Percentiles rank a stretch among this genome's conserved stretches.
Evolutionary conservation across 2,329 filamentous ascomycete genomes (phyloP).

Genomic region (Cadophora sp.): DNA sequence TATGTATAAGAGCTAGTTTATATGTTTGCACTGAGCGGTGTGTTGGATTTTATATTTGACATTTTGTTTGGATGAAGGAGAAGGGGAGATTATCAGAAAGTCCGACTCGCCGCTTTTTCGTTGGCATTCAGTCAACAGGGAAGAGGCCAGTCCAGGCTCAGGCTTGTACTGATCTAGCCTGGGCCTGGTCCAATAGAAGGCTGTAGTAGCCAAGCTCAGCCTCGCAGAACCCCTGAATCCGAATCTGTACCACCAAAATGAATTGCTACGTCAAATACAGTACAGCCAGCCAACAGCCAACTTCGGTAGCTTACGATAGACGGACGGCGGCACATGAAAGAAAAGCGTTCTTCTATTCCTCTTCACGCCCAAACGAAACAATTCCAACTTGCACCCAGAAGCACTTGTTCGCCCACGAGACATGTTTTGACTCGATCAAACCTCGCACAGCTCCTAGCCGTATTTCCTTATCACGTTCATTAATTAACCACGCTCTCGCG

Average conservation of each 20-base stretch:
- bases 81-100: slow-evolving; percentile 4
- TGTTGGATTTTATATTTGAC: too few species aligned
- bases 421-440: not conserved
- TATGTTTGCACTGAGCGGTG: not conserved
- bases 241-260: too few species aligned
- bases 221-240: not conserved
- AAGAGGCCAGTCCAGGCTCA: too few species aligned
- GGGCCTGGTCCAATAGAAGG: not conserved
- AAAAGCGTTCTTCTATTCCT: not conserved
- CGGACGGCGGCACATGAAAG: not conserved
- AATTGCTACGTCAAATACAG: too few species aligned
- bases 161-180: not conserved
- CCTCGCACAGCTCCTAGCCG: not conserved
- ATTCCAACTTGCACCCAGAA: not conserved
- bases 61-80: too few species aligned
- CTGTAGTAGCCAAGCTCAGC: not conserved
- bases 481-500: not conserved
- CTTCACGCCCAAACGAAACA: not conserved
- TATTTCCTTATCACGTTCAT: not conserved
- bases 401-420: not conserved
- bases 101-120: not conserved
- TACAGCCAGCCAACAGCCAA: too few species aligned
- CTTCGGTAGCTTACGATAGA: not conserved
- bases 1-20: not conserved
- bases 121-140: not conserved